Percentiles rank a stretch among this genome's conserved stretches.
phyloP scores from a whole-genome alignment of 495 filamentous ascomycete genomes.

The Astrothelium macrocarpum region DNA sequence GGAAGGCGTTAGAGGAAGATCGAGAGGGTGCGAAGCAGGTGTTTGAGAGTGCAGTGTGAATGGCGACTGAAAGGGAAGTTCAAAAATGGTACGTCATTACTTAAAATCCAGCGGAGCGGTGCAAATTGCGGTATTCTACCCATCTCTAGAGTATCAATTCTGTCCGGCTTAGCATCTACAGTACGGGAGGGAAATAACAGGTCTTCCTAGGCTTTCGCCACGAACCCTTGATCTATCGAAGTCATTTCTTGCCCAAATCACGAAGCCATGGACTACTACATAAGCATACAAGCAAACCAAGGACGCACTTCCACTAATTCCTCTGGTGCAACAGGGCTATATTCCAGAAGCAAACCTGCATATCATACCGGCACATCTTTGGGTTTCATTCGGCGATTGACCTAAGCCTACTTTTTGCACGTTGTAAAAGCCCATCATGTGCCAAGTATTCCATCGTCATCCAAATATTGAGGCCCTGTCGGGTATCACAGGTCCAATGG shows the following conservation, averaged over 20 bases:
- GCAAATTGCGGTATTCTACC: neutral
- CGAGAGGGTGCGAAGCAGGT: constrained; percentile 21
- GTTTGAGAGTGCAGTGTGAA: constrained; percentile 30
- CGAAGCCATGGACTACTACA: too few species aligned
- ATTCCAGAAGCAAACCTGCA: neutral
- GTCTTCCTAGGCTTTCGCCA: too few species aligned
- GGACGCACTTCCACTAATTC: neutral
- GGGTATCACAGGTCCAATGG: too few species aligned
- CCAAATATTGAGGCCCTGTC: too few species aligned
- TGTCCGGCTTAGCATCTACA: too few species aligned
- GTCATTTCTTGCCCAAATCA: too few species aligned
- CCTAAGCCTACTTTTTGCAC: neutral
- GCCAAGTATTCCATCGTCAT: too few species aligned
- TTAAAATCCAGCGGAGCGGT: neutral
- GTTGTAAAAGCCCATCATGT: neutral
- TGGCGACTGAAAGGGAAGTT: neutral
- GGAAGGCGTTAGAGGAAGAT: constrained; percentile 22
- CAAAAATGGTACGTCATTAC: neutral
- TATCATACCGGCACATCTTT: too few species aligned
- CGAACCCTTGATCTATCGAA: too few species aligned
- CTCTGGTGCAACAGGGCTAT: neutral
- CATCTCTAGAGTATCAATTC: too few species aligned
- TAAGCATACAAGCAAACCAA: too few species aligned
- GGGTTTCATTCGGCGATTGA: neutral
- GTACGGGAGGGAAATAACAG: too few species aligned